phyloP scores from a whole-genome alignment of 192 early-diverging fungal species.

The Rhizophagus prolifer region DNA sequence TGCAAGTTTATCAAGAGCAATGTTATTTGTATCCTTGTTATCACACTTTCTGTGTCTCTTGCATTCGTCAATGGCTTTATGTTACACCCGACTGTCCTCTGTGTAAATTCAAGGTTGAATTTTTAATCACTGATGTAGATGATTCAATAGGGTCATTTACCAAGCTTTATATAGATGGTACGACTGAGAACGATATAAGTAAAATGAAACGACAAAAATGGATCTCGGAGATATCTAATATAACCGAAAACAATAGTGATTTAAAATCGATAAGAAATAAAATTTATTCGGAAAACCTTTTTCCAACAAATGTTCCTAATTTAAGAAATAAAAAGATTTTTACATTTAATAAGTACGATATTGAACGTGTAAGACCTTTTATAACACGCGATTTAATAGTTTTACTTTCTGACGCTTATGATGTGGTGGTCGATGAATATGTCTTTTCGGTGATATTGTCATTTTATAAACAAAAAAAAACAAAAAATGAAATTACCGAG shows the following conservation, averaged over 20 bases:
- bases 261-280: not conserved
- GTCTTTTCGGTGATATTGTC: not conserved
- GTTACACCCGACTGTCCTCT: not conserved
- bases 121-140: not conserved
- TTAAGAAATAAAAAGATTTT: not conserved
- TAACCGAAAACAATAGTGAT: not conserved
- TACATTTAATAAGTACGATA: not conserved
- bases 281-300: not conserved
- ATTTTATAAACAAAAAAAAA: not conserved
- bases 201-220: conserved; percentile 5
- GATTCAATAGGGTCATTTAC: not conserved
- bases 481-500: not conserved
- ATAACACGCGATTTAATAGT: conserved; percentile 2
- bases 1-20: not conserved
- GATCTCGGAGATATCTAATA: conserved; percentile 1
- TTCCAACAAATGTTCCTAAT: not conserved
- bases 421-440: not conserved
- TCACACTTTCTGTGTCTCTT: conserved; percentile 9
- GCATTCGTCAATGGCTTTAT: not conserved
- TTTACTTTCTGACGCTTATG: not conserved
- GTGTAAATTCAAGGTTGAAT: not conserved
- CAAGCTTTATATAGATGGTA: not conserved
- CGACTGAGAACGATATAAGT: not conserved
- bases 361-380: not conserved
- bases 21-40: conserved; percentile 7